Percentiles rank a stretch among this genome's conserved stretches.
These are phyloP conservation scores for Ophiostoma fasciatum DNA, from an alignment of 2,329 filamentous ascomycete genomes.

Conservation along the genomic window DNA sequence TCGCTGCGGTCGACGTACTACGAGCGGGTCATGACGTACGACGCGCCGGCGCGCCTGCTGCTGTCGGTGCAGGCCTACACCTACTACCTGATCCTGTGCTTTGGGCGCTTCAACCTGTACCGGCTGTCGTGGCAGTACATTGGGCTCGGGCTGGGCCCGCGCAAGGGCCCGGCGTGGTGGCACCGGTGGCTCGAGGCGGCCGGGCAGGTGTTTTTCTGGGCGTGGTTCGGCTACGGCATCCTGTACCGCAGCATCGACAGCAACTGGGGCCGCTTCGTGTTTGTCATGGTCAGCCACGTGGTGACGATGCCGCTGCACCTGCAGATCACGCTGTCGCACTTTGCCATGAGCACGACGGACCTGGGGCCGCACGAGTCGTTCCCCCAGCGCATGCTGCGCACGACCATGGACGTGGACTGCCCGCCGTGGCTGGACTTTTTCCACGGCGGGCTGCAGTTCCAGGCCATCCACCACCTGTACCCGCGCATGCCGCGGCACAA, in stretches of 20 bases:
- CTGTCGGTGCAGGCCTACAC: constrained; percentile 64
- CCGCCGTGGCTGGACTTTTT: constrained; percentile 79
- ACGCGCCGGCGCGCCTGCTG: constrained; percentile 54
- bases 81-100: constrained; percentile 67
- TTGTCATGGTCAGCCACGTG: constrained; percentile 67
- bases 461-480: constrained; percentile 76
- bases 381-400: constrained; percentile 78
- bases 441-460: constrained; percentile 80
- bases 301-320: constrained; percentile 71
- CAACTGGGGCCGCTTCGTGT: constrained; percentile 53
- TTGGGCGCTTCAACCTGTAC: constrained; percentile 83
- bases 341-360: constrained; percentile 84
- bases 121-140: constrained; percentile 67
- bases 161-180: constrained; percentile 67
- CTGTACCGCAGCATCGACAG: constrained; percentile 59
- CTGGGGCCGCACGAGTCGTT: constrained; percentile 76
- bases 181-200: constrained; percentile 65
- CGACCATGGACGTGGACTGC: constrained; percentile 88
- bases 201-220: constrained; percentile 72
- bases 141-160: constrained; percentile 52
- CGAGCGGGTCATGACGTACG: constrained; percentile 64
- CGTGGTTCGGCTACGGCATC: constrained; percentile 72
- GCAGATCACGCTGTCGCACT: constrained; percentile 84
- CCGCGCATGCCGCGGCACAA: constrained; percentile 78
- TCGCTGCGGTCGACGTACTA: constrained; percentile 71